phyloP scores from a whole-genome alignment of 23 red algal species.

The Chondrus crispus region DNA sequence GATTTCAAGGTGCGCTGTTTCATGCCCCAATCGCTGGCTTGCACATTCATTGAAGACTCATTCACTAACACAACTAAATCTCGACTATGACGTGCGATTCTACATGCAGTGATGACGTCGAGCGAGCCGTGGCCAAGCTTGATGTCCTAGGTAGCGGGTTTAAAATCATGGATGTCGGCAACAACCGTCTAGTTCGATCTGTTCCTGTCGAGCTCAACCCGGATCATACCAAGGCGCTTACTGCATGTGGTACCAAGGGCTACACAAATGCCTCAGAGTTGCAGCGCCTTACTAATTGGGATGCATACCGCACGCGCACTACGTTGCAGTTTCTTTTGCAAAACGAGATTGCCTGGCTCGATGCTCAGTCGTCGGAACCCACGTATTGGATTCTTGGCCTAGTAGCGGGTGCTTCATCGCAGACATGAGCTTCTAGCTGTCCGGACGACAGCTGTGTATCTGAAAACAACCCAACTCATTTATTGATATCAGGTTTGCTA shows the following conservation, averaged over 20 bases:
- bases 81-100: no score
- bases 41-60: background rate
- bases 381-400: conserved; percentile 86
- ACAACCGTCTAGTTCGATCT: conserved; percentile 48
- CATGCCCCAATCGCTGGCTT: no score
- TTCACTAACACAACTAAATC: background rate
- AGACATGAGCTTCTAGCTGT: no score
- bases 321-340: conserved; percentile 60
- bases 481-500: no score
- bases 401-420: conserved; percentile 10
- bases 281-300: conserved; percentile 33
- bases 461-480: no score
- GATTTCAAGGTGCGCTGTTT: conserved; percentile 70
- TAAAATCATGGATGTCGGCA: conserved; percentile 49
- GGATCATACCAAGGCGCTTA: conserved; percentile 61
- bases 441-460: no score
- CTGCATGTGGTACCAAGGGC: conserved; percentile 20
- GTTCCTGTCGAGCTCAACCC: conserved; percentile 73
- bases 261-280: conserved; percentile 22
- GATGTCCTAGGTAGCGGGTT: conserved; percentile 60
- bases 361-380: conserved; percentile 35
- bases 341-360: conserved; percentile 78
- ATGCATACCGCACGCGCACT: conserved; percentile 21
- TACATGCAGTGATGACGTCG: conserved; percentile 73
- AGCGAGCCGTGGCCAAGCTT: conserved; percentile 68